Base-by-base conservation (phyloP, 306 rosid genomes). In the Senna tora region DNA sequence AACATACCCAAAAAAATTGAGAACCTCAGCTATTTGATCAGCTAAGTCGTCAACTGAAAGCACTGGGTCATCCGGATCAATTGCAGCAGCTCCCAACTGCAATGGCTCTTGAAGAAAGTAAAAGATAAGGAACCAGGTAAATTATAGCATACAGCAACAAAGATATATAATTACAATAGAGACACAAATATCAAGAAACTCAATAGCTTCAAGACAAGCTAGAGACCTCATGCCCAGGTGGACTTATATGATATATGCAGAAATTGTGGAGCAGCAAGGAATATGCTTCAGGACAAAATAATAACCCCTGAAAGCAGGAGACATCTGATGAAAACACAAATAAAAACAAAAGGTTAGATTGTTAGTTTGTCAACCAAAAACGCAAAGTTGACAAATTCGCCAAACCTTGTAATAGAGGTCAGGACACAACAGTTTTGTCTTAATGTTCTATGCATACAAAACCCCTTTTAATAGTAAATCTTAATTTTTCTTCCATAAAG, bases 151-250 rank as follows among this genome's bases (percentile, higher is more conserved):
- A 70, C 47, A 75, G 58, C 64, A 50, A 66, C 25, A 30, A 16
- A 55, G 30, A 77, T 17, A n/a, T n/a, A n/a, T n/a, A 57, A 72
- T 36, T 21, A 59, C 25, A 67, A 47, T 36, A 17, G n/a, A 60
- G 52, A 74, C 65, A 34, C 25, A 59, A 38, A 61, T 38, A 79
- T 21, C 71, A 68, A 73, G 62, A 57, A 70, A 71, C 47, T 67
- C 5, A 13, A 32, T 46, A 50, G 19, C 80, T 79, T 69, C 62
- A 51, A 82, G 75, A 73, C 71, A 68, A 68, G 54, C 79, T 71
- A 86, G 85, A 77, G 82, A 94, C 99, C 99, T 94, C 99, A 56
- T 88, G 99, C 34, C 99, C 99, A 9, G 97, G 99, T 59, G 99
- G 99, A 84, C 96, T 94, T 58, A 94, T 89, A 76, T 94, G 96